Evolutionary conservation across 345 rosid species (phyloP).

Genomic region (Aquilaria sinensis): DNA sequence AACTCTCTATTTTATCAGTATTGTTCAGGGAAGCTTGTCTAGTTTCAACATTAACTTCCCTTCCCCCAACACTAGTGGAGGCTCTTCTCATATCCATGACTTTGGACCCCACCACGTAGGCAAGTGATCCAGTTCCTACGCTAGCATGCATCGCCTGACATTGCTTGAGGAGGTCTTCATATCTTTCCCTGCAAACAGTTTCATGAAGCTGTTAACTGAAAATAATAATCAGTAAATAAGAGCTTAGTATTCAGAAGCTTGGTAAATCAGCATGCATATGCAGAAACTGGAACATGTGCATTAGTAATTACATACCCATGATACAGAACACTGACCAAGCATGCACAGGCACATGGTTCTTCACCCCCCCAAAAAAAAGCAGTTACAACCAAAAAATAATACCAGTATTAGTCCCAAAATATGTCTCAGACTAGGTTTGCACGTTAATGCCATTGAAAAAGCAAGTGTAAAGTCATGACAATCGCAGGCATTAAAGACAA

Average conservation of each 20-base stretch:
- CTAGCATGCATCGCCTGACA: slow-evolving; percentile 89
- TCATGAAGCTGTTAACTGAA: slow-evolving; percentile 9
- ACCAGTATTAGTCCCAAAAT: no score
- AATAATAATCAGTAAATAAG: slow-evolving; percentile 3
- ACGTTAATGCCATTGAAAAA: no score
- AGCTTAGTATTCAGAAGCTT: neutral
- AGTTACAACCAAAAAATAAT: no score
- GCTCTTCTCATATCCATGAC: slow-evolving; percentile 89
- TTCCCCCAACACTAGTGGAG: slow-evolving; percentile 51
- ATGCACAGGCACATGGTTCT: no score
- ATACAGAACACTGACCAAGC: no score
- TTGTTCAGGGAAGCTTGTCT: slow-evolving; percentile 32
- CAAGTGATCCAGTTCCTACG: slow-evolving; percentile 90
- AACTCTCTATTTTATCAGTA: slow-evolving; percentile 35
- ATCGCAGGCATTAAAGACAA: no score
- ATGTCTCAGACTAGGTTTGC: no score
- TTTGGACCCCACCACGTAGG: slow-evolving; percentile 85
- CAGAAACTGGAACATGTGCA: no score
- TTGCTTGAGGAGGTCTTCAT: slow-evolving; percentile 58
- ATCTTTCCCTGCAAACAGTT: slow-evolving; percentile 54
- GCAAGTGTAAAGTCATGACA: no score
- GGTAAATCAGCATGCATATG: no score
- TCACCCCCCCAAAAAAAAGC: no score
- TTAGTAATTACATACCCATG: no score
- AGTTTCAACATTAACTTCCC: slow-evolving; percentile 38